A percentile compares a stretch with the other conserved stretches of the same genome.
Conservation (phyloP, 371 early-diverging fungal species). For the Globomyces sp. region DNA sequence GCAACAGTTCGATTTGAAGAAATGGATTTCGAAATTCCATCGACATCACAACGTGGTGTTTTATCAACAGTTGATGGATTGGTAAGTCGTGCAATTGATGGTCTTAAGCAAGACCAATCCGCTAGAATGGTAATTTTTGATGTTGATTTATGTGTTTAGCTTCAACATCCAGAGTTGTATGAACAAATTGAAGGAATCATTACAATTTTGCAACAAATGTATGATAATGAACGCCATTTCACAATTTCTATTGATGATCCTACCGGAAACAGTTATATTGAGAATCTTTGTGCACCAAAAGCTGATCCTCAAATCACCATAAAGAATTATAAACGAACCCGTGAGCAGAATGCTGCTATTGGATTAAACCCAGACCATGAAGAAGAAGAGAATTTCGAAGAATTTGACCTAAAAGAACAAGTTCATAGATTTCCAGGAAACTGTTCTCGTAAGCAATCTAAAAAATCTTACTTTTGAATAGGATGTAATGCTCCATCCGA, state of each 20-base stretch:
- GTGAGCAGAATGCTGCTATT: slow-evolving; percentile 73
- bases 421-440: slow-evolving; percentile 79
- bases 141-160: slow-evolving; percentile 20
- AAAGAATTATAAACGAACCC: slow-evolving; percentile 66
- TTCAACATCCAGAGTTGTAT: slow-evolving; percentile 61
- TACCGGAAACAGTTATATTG: slow-evolving; percentile 90
- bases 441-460: slow-evolving; percentile 73
- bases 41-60: slow-evolving; percentile 68
- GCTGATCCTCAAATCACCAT: slow-evolving; percentile 73
- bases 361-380: slow-evolving; percentile 65
- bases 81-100: slow-evolving; percentile 74
- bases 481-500: slow-evolving; percentile 61
- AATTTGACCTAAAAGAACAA: slow-evolving; percentile 55
- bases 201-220: slow-evolving; percentile 59
- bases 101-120: slow-evolving; percentile 73
- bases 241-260: slow-evolving; percentile 85
- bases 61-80: slow-evolving; percentile 91
- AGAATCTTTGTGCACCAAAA: slow-evolving; percentile 57
- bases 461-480: background rate
- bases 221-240: slow-evolving; percentile 53
- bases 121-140: slow-evolving; percentile 58
- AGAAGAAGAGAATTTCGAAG: slow-evolving; percentile 44
- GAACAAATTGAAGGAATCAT: slow-evolving; percentile 73
- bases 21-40: slow-evolving; percentile 87
- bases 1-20: slow-evolving; percentile 79